Evolutionary conservation across 768 basidiomycete species (phyloP), one percentile per base, ranked within the genome.

Genomic region (Calvatia gigantea): DNA sequence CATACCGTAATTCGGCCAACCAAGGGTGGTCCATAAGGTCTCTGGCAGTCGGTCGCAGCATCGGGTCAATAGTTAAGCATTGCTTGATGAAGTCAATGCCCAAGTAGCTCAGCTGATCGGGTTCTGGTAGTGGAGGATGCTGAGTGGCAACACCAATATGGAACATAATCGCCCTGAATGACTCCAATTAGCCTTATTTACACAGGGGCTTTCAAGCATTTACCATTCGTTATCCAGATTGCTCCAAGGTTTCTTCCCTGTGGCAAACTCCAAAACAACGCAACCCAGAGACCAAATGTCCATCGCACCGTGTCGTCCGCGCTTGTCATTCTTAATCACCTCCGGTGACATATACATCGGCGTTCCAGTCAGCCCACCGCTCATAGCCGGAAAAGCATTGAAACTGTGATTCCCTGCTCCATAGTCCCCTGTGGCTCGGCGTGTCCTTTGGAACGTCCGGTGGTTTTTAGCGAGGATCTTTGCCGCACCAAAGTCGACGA

Each of bases 281-380:
- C 97, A 98, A 15, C 97, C 97, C 55, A 98, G 72, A 21, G 94
- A 92, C 97, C 97, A 99, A 41, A 99, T 87, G 68, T 99, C 97
- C 91, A 97, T 97, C 9, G 96, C 93, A 15, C 97, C 97, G 60
- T 91, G 86, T 48, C 89, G 79, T 25, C 94, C 94, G 12, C 85
- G 77, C 59, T 81, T 87, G 63, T 96, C 93, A 63, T 90, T 97
- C 74, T 96, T 92, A 75, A 99, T 98, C 51, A 97, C 85, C 68
- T 99, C 97, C 1, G 97, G 97, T 4, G 95, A 97, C 93, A 99
- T 98, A 70, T 99, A 98, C 96, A 98, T 98, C 0, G 97, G 97
- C 11, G 97, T 99, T 15, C 94, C 96, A 1, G 95, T 97, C 31
- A 99, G 73, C 62, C 90, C 91, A 71, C 94, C 94, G 67, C 86